A percentile compares a stretch with the other conserved stretches of the same genome.
These are phyloP conservation scores for Pseudogymnoascus sp. DNA, from an alignment of 2,329 filamentous ascomycete genomes.

Conservation along the genomic window DNA sequence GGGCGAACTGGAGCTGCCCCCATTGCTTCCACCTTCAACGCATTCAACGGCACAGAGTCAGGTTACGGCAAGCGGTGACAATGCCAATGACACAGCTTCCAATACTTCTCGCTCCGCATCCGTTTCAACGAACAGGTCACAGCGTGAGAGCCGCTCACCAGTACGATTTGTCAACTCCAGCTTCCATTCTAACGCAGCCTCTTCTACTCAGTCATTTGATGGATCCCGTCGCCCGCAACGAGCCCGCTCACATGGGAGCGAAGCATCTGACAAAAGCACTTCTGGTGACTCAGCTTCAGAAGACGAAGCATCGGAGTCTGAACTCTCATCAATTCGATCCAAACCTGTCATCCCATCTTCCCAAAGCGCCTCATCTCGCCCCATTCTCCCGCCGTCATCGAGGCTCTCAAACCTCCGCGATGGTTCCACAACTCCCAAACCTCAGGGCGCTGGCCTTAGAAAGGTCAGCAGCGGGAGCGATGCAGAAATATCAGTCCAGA, in stretches of 20 bases:
- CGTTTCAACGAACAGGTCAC: background rate
- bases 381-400: background rate
- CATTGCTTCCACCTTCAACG: background rate
- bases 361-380: background rate
- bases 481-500: background rate
- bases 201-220: background rate
- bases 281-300: background rate
- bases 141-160: slow-evolving; percentile 4
- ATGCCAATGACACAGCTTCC: background rate
- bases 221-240: background rate
- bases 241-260: background rate
- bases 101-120: background rate
- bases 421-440: background rate
- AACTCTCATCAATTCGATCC: background rate
- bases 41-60: background rate
- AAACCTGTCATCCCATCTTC: background rate
- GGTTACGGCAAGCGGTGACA: background rate
- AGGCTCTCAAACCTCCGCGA: background rate
- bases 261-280: slow-evolving; percentile 6
- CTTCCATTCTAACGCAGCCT: background rate
- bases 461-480: background rate
- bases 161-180: slow-evolving; percentile 7
- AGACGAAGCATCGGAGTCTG: background rate
- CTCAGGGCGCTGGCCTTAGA: background rate
- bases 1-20: background rate